Conservation (phyloP, 192 early-diverging fungal species). For the Coemansia sp. region DNA sequence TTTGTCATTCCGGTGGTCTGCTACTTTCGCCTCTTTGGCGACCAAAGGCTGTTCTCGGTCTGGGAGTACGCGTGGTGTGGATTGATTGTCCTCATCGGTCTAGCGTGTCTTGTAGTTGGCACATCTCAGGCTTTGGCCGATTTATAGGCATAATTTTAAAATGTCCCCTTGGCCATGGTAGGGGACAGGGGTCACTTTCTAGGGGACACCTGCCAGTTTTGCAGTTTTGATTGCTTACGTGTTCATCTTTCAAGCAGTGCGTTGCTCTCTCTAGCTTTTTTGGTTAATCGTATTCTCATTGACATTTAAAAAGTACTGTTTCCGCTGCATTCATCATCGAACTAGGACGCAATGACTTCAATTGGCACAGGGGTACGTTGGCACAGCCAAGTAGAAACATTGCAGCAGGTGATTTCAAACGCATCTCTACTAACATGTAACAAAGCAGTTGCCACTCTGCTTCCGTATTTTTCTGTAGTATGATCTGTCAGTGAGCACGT, state of each 20-base stretch:
- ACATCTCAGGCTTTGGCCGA: conserved; percentile 40
- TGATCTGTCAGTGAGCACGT: conserved; percentile 96
- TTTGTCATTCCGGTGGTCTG: conserved; percentile 81
- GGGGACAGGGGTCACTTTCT: conserved; percentile 14
- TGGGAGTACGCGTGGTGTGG: conserved; percentile 46
- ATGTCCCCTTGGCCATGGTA: conserved; percentile 4
- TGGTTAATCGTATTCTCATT: neutral
- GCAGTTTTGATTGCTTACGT: conserved; percentile 11
- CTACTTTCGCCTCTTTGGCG: conserved; percentile 63
- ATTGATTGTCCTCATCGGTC: conserved; percentile 33
- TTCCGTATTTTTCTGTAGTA: conserved; percentile 61
- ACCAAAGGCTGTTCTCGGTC: conserved; percentile 19
- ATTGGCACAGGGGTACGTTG: conserved; percentile 87
- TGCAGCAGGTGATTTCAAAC: neutral
- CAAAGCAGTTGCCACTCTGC: neutral
- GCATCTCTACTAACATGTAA: conserved; percentile 12
- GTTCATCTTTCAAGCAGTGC: neutral
- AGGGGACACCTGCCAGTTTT: conserved; percentile 8
- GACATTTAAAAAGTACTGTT: neutral
- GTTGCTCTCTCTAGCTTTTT: neutral
- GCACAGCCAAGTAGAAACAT: neutral
- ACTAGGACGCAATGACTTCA: conserved; percentile 67
- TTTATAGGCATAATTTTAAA: conserved; percentile 8
- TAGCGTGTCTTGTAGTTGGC: conserved; percentile 45
- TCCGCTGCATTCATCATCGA: neutral